These are phyloP conservation scores for Nidula niveotomentosa DNA, from an alignment of 1,284 basidiomycete species.

Conservation along the genomic window DNA sequence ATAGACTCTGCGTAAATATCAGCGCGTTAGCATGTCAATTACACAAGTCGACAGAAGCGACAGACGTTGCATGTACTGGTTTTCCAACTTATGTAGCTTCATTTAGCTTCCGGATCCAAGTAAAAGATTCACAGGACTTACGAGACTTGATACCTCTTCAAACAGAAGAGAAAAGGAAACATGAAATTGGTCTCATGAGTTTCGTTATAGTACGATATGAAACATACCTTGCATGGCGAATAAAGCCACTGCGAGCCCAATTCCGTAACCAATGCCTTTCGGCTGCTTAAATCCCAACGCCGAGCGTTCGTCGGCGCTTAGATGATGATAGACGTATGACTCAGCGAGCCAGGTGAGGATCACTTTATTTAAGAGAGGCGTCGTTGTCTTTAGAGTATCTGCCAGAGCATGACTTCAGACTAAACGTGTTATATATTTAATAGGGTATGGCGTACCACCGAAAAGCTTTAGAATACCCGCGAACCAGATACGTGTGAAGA, in stretches of 20 bases:
- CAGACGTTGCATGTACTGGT: slow-evolving; percentile 51
- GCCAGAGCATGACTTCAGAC: neutral
- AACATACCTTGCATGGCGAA: slow-evolving; percentile 66
- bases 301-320: slow-evolving; percentile 31
- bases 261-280: slow-evolving; percentile 51
- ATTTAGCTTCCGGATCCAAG: neutral
- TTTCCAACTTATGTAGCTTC: slow-evolving; percentile 13
- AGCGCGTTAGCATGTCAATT: neutral
- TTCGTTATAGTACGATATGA: neutral
- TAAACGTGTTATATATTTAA: neutral
- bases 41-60: neutral
- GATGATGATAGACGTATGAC: slow-evolving; percentile 44
- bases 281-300: slow-evolving; percentile 28
- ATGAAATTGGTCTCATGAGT: neutral
- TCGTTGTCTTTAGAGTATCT: slow-evolving; percentile 58
- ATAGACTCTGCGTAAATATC: slow-evolving; percentile 38
- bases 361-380: slow-evolving; percentile 59
- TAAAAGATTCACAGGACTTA: slow-evolving; percentile 17
- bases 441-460: slow-evolving; percentile 14
- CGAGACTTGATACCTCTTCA: slow-evolving; percentile 50
- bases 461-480: slow-evolving; percentile 55
- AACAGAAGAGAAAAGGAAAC: neutral
- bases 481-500: slow-evolving; percentile 53
- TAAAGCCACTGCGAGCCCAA: slow-evolving; percentile 53
- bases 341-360: slow-evolving; percentile 58